Evolutionary conservation across 140 eudicot species (phyloP).

Genomic region (Anethum foeniculum): DNA sequence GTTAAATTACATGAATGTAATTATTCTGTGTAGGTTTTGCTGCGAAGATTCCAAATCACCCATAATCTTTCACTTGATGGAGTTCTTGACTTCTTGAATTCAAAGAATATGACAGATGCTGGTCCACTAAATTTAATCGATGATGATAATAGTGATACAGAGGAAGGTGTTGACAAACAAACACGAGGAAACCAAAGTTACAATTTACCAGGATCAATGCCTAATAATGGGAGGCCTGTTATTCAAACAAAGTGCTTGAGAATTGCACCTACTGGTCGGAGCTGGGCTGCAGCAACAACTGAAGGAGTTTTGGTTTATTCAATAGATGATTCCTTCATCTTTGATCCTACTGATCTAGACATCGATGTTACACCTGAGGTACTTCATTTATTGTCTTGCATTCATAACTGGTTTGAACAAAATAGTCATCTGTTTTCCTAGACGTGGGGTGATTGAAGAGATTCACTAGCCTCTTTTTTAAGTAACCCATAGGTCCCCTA

Average conservation of each 20-base stretch:
- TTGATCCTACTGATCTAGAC: constrained; percentile 93
- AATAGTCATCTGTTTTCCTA: background rate
- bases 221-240: constrained; percentile 80
- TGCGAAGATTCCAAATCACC: constrained; percentile 81
- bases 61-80: constrained; percentile 83
- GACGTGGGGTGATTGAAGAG: background rate
- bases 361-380: constrained; percentile 98
- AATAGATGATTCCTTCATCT: constrained; percentile 83
- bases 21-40: constrained; percentile 51
- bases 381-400: background rate
- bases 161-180: constrained; percentile 87
- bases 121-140: constrained; percentile 86
- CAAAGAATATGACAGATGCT: constrained; percentile 91
- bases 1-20: background rate
- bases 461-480: background rate
- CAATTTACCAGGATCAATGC: constrained; percentile 80
- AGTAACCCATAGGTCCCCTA: background rate
- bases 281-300: constrained; percentile 96
- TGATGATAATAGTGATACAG: constrained; percentile 67
- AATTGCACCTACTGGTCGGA: constrained; percentile 91
- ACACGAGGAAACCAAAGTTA: constrained; percentile 44
- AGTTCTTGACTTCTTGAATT: constrained; percentile 81
- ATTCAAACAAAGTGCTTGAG: constrained; percentile 76
- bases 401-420: background rate
- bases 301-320: constrained; percentile 90